Evolutionary conservation across 2,329 filamentous ascomycete species (phyloP), one percentile per base, ranked within the genome.

Genomic region (Xylariales sp.): DNA sequence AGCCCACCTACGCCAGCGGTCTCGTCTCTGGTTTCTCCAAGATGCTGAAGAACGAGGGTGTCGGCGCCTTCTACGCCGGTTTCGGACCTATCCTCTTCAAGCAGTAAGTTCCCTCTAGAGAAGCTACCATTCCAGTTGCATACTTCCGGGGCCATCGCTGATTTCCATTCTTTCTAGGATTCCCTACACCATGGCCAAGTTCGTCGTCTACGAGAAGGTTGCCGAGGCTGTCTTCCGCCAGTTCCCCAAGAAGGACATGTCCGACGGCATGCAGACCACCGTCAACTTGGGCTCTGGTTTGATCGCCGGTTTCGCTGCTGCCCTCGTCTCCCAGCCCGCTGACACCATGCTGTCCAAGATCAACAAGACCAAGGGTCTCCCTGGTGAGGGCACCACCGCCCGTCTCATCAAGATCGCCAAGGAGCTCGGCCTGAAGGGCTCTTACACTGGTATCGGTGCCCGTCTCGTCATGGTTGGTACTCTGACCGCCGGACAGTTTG

Each of bases 321-420:
- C 83, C 56, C 60, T 86, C 55, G 73, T 88, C 60, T 87, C 83
- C 46, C 83, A 88, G 66, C 83, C 83, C 52, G 83, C 83, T 59
- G 83, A 88, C 63, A 87, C 83, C 53, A 88, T 88, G 83, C 77
- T 88, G 50, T 81, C 76, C 67, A 86, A 86, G 78, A 86, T 87
- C 73, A 87, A 87, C 80, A 87, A 86, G 79, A 83, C 79, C 65
- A 78, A 81, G 52, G 83, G 81, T 66, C 67, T 76, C 39, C 83
- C 83, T 41, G 83, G 83, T 68, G 83, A 88, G 71, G 74, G 83
- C 55, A 87, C 81, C 53, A 76, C 74, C 57, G 74, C 68, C 65
- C 78, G 83, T 65, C 65, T 88, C 50, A 70, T 86, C 68, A 86
- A 87, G 78, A 87, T 88, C 57, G 81, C 69, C 51, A 79, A 78